Base-by-base conservation (phyloP, 2,329 filamentous ascomycete species). In the Apiospora pterosperma region DNA sequence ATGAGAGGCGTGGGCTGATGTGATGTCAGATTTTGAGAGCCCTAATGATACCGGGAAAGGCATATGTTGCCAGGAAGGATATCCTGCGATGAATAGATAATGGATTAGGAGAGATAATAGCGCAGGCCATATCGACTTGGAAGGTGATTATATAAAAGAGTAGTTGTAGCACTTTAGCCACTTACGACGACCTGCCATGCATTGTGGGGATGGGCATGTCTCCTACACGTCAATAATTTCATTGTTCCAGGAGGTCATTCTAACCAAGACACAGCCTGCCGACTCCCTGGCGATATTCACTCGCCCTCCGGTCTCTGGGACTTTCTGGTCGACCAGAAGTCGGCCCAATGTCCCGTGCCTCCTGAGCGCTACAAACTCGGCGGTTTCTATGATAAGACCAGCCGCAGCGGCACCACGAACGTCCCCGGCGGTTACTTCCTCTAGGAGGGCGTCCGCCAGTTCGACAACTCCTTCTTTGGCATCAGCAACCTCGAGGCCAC, bases 401-500 rank as follows among this genome's bases (percentile, higher is more conserved):
- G 62, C 8, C 67, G 68, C 3, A 65, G 66, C 0, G 68, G 68
- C 4, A 66, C 66, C 5, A 70, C 70, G 44, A 68, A 67, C 36
- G 67, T 69, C 4, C 52, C 62, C 4, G 70, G 70, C 31, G 71
- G 72, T 11, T 72, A 72, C 61, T 73, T 72, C 34, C 63, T 73
- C n/a, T 62, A 70, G 36, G 68, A 66, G 16, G 61, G 65, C 5
- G 66, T 64, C 0, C 62, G 65, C 5, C 66, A 70, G 23, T 73
- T 73, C 63, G 72, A 73, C 34, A 67, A 66, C 44, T 74, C 67
- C 3, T 80, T 82, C 69, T 82, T 82, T 68, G 71, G 73, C 52
- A 78, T 81, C 44, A 74, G 69, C 1, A 72, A 75, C 1, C 66
- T 72, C 16, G 80, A 82, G 66, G 78, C 77, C 21, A 70, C 71